These are phyloP conservation scores for Pythium folliculosum DNA, from an alignment of 352 stramenopile species.

Conservation along the genomic window DNA sequence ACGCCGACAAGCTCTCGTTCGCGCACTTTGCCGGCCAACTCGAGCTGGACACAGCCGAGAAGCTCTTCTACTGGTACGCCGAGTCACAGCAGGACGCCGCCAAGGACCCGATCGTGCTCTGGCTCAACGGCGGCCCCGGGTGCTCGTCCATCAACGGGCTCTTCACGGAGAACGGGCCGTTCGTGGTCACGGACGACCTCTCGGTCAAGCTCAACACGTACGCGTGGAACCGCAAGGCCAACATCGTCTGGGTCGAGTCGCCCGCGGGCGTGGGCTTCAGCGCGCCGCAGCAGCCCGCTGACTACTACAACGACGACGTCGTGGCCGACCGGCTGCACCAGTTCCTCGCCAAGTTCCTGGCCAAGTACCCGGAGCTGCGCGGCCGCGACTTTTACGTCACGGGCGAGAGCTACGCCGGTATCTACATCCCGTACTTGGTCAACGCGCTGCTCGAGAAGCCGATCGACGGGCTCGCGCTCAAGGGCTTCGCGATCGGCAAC, in stretches of 20 bases:
- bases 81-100: slow-evolving; percentile 50
- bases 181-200: slow-evolving; percentile 52
- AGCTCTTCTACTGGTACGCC: slow-evolving; percentile 78
- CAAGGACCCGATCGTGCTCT: slow-evolving; percentile 83
- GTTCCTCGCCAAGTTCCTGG: slow-evolving; percentile 79
- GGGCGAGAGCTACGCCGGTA: slow-evolving; percentile 86
- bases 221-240: slow-evolving; percentile 86
- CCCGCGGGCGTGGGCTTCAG: slow-evolving; percentile 88
- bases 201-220: slow-evolving; percentile 73
- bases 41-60: slow-evolving; percentile 43
- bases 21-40: slow-evolving; percentile 63
- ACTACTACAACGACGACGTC: slow-evolving; percentile 52
- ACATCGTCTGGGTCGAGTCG: slow-evolving; percentile 91
- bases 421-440: slow-evolving; percentile 87
- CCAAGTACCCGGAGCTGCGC: slow-evolving; percentile 68
- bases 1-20: slow-evolving; percentile 45
- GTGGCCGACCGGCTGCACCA: slow-evolving; percentile 53
- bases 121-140: slow-evolving; percentile 91
- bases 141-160: slow-evolving; percentile 84
- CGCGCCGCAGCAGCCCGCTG: slow-evolving; percentile 38
- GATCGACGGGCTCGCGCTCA: slow-evolving; percentile 47
- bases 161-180: slow-evolving; percentile 79
- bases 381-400: slow-evolving; percentile 82
- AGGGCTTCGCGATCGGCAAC: slow-evolving; percentile 77
- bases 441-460: slow-evolving; percentile 58